These are phyloP conservation scores for Penicillium sp. DNA, from an alignment of 2,329 filamentous ascomycete genomes.

Conservation along the genomic window DNA sequence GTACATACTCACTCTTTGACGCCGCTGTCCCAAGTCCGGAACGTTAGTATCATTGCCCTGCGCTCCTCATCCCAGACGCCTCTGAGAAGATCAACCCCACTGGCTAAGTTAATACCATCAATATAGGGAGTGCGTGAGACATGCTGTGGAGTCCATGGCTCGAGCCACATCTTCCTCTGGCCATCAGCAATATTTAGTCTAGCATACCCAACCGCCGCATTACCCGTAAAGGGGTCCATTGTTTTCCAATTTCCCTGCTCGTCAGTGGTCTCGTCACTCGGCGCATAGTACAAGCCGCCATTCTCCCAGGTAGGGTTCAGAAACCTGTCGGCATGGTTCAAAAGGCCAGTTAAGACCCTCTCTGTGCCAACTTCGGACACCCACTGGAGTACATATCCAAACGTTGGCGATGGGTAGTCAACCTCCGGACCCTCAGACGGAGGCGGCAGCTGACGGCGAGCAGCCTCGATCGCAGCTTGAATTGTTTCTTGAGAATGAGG, in stretches of 20 bases:
- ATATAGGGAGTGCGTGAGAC: constrained; percentile 39
- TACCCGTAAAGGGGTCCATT: constrained; percentile 44
- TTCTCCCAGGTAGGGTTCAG: constrained; percentile 6
- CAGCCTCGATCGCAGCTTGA: not conserved
- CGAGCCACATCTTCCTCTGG: constrained; percentile 11
- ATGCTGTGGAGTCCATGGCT: constrained; percentile 40
- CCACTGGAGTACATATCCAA: constrained; percentile 10
- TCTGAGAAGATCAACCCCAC: constrained; percentile 31
- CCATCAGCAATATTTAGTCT: constrained; percentile 41
- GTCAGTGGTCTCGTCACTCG: not conserved
- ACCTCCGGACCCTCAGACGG: too few species aligned
- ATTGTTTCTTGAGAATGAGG: not conserved
- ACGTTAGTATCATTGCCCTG: constrained; percentile 1
- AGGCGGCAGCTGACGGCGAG: not conserved
- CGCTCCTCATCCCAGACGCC: constrained; percentile 25
- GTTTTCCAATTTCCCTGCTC: constrained; percentile 5
- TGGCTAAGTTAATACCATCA: constrained; percentile 26
- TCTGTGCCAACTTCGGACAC: constrained; percentile 5
- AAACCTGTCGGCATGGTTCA: constrained; percentile 3
- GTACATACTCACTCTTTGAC: not conserved
- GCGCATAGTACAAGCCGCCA: constrained; percentile 7
- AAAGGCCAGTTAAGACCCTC: not conserved
- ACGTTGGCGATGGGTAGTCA: not conserved
- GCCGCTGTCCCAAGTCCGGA: constrained; percentile 2
- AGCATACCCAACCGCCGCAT: constrained; percentile 43